Conservation (phyloP, 768 basidiomycete species). For the Mycena rebaudengoi region DNA sequence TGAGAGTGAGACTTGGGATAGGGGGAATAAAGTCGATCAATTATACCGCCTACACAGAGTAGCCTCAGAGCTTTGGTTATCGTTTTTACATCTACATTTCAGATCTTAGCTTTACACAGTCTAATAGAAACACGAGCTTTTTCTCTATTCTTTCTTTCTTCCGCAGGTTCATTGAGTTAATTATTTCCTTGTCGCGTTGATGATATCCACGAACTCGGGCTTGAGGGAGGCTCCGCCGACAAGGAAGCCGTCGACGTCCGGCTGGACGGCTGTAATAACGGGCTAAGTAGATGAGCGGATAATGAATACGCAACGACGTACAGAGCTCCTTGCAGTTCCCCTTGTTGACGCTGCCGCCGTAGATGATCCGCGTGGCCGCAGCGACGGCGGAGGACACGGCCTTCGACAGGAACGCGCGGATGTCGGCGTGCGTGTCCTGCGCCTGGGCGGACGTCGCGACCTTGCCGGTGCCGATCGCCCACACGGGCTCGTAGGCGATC, state of each 20-base stretch:
- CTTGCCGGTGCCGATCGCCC: constrained; percentile 99
- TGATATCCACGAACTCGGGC: constrained; percentile 93
- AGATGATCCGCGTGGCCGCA: constrained; percentile 84
- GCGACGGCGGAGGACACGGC: constrained; percentile 77
- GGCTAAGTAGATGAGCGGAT: not conserved
- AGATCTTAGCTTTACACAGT: no score
- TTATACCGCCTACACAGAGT: no score
- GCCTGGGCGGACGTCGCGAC: constrained; percentile 94
- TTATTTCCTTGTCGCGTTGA: constrained; percentile 63
- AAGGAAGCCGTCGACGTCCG: constrained; percentile 96
- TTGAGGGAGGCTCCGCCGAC: constrained; percentile 98
- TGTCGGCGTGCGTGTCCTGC: constrained; percentile 88
- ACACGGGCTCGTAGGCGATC: constrained; percentile 96
- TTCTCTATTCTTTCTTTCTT: no score
- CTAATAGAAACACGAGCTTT: no score
- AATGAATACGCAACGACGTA: constrained; percentile 47
- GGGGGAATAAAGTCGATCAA: no score
- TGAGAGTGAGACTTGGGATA: no score
- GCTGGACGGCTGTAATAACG: constrained; percentile 63
- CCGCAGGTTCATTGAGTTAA: no score
- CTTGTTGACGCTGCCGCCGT: constrained; percentile 95
- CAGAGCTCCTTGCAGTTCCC: constrained; percentile 88
- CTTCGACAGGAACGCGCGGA: constrained; percentile 76
- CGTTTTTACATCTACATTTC: no score
- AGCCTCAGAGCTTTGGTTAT: no score